Percentiles rank a stretch among this genome's conserved stretches.
Conservation (phyloP, 2,329 filamentous ascomycete genomes). For the Trichophyton simii region DNA sequence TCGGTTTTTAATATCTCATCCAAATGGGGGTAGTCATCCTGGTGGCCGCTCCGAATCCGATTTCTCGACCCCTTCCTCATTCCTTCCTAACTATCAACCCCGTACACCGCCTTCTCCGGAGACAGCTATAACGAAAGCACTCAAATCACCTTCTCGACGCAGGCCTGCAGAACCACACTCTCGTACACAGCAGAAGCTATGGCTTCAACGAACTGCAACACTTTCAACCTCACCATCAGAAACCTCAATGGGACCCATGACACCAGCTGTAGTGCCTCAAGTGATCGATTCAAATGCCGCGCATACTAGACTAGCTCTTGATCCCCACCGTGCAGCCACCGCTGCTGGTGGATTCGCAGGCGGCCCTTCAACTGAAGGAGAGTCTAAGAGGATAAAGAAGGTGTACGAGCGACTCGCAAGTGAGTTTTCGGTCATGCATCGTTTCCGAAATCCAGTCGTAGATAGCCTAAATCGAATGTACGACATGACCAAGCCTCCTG, state of each 20-base stretch:
- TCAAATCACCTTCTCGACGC: slow-evolving; percentile 21
- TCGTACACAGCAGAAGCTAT: slow-evolving; percentile 38
- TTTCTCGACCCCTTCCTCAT: slow-evolving; percentile 35
- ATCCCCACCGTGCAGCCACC: slow-evolving; percentile 9
- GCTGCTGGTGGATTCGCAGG: slow-evolving; percentile 6
- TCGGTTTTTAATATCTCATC: slow-evolving; percentile 30
- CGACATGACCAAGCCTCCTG: slow-evolving; percentile 2
- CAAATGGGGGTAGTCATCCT: slow-evolving; percentile 18
- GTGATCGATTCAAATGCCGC: slow-evolving; percentile 26
- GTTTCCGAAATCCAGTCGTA: slow-evolving; percentile 33
- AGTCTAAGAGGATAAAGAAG: slow-evolving; percentile 30
- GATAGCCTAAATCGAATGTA: slow-evolving; percentile 29
- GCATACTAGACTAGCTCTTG: slow-evolving; percentile 12
- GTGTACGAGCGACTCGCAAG: slow-evolving; percentile 33
- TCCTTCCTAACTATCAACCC: slow-evolving; percentile 37
- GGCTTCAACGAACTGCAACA: slow-evolving; percentile 35
- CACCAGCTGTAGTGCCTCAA: slow-evolving; percentile 23
- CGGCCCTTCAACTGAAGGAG: slow-evolving; percentile 21
- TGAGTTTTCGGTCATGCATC: slow-evolving; percentile 34
- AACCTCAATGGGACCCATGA: slow-evolving; percentile 20
- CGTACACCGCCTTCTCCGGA: slow-evolving; percentile 34
- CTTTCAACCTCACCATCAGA: slow-evolving; percentile 35
- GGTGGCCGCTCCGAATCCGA: slow-evolving; percentile 32
- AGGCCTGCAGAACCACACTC: slow-evolving; percentile 30
- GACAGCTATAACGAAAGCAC: slow-evolving; percentile 20